Base-by-base conservation (phyloP, 2,329 filamentous ascomycete species). In the Colletotrichum caudatum region DNA sequence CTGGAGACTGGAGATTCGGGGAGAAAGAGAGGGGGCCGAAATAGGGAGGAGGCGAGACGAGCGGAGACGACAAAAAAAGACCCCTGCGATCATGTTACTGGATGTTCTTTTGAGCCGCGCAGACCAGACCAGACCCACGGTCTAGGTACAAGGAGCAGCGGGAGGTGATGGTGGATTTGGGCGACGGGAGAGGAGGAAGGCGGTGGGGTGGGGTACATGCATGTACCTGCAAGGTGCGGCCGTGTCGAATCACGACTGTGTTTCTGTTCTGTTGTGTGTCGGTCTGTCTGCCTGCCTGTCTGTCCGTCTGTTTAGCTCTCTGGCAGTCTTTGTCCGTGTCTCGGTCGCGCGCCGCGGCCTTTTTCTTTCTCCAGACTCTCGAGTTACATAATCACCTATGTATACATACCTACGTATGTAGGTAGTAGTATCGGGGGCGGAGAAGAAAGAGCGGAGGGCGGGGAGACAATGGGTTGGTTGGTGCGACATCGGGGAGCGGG, bases 141-240 rank as follows among this genome's bases (percentile, higher is more conserved):
- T 69, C 59, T 33, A 69, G 59, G 53, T 71, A 71, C 64, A 48
- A 35, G 26, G 29, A 23, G 44, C 1, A n/a, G 39, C 16, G n/a
- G 23, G 48, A 8, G 16, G 11, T 33, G n/a, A 44, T 12, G 33
- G 44, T 35, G 23, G 29, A 20, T 62, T 20, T 37, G 8, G 58
- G 67, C 64, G 44, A 63, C 39, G 26, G 37, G 37, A 29, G 59
- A 63, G 20, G 8, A 11, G 12, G 62, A 23, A 35, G 16, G 35
- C 58, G 54, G 65, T 59, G 63, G 54, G 16, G 46, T 2, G n/a
- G n/a, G n/a, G n/a, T n/a, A n/a, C n/a, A n/a, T n/a, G 26, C 54
- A 57, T 64, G 69, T 69, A 69, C 33, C 66, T 60, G 54, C 65
- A 72, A 69, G 59, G 69, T 72, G 60, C 60, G 69, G 44, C 66